phyloP scores from a whole-genome alignment of 2,329 filamentous ascomycete species.

The Epichloe brachyelytri region DNA sequence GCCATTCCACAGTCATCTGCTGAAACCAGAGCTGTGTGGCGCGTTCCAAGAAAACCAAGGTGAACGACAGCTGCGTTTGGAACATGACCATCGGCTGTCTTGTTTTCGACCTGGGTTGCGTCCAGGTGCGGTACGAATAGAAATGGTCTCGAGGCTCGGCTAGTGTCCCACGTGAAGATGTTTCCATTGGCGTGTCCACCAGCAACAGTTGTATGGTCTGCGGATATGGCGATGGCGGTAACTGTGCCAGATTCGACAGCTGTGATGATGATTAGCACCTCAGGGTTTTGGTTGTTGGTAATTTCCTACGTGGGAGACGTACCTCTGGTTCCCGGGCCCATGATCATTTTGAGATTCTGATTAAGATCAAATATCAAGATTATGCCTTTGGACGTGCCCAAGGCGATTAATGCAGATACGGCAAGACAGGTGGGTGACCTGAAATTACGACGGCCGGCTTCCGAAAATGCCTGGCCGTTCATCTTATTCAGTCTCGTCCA shows the following conservation, averaged over 20 bases:
- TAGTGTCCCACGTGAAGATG: conserved; percentile 95
- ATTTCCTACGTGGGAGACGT: conserved; percentile 6
- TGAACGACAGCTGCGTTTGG: conserved; percentile 69
- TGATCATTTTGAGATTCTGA: conserved; percentile 85
- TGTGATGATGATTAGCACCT: conserved; percentile 20
- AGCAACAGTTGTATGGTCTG: conserved; percentile 84
- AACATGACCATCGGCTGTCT: conserved; percentile 70
- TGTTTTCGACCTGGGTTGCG: conserved; percentile 46
- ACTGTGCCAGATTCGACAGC: conserved; percentile 84
- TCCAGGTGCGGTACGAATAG: conserved; percentile 72
- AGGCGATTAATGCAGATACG: conserved; percentile 74
- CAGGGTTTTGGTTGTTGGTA: conserved; percentile 16
- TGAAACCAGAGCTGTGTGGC: conserved; percentile 88
- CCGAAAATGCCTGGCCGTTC: conserved; percentile 80
- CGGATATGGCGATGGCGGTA: conserved; percentile 78
- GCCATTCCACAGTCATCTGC: conserved; percentile 95
- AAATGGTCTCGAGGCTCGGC: conserved; percentile 72
- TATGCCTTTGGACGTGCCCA: conserved; percentile 90
- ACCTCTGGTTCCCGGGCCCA: conserved; percentile 88
- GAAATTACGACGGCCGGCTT: conserved; percentile 83
- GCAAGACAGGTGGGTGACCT: conserved; percentile 81
- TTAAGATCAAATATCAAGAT: conserved; percentile 96
- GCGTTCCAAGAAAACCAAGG: conserved; percentile 85
- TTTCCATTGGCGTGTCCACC: conserved; percentile 79
- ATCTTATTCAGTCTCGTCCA: conserved; percentile 93